Percentiles rank a stretch among this genome's conserved stretches.
phyloP scores from a whole-genome alignment of 1,139 yeast species.

The Pichia kudriavzevii region DNA sequence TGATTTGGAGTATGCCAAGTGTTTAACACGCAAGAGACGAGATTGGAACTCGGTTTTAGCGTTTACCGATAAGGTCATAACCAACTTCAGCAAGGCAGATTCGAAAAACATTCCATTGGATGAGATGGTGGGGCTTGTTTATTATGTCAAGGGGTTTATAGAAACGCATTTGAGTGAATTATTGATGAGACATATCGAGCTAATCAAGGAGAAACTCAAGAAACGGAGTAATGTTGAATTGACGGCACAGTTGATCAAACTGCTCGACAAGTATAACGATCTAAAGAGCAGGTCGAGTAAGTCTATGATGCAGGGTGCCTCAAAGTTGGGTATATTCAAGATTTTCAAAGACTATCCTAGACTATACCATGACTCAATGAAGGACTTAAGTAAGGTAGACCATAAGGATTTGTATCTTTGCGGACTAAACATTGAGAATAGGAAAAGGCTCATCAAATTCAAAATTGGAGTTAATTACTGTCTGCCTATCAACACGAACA shows the following conservation, averaged over 20 bases:
- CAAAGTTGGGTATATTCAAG: constrained; percentile 8
- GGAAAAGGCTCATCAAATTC: neutral
- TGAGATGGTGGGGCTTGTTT: constrained; percentile 12
- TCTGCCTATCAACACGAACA: constrained; percentile 15
- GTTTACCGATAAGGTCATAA: constrained; percentile 12
- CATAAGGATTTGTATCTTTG: constrained; percentile 3
- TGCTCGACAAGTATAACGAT: constrained; percentile 3
- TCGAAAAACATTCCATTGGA: neutral
- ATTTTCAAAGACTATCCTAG: constrained; percentile 8
- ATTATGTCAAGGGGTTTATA: constrained; percentile 15
- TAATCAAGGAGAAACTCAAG: constrained; percentile 2
- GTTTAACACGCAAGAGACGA: constrained; percentile 11
- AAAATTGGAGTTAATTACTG: constrained; percentile 13
- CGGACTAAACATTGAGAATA: neutral
- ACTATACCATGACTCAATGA: constrained; percentile 7
- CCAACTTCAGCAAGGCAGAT: constrained; percentile 11
- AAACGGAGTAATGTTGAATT: neutral
- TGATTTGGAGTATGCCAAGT: neutral
- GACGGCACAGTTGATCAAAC: neutral
- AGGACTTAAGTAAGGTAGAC: constrained; percentile 7
- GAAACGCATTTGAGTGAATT: constrained; percentile 9
- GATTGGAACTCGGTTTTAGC: constrained; percentile 15
- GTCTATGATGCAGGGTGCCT: constrained; percentile 12
- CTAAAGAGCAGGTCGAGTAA: neutral
- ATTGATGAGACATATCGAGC: constrained; percentile 5